These are phyloP conservation scores for Salinomyces thailandicus DNA, from an alignment of 2,329 filamentous ascomycete genomes.

Conservation along the genomic window DNA sequence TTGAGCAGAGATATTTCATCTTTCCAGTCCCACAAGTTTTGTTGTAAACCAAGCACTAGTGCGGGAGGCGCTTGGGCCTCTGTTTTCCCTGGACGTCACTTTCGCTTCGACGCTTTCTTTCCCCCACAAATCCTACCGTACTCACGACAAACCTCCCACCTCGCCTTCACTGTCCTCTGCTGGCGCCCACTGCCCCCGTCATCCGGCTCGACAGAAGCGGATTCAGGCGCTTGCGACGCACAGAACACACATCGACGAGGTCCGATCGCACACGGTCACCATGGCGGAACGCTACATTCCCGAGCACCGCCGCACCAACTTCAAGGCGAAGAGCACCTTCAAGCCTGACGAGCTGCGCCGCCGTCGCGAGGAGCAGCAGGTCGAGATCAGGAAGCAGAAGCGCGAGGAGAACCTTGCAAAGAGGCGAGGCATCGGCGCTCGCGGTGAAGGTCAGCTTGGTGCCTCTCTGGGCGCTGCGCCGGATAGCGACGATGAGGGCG, in stretches of 20 bases:
- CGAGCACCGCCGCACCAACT: conserved; percentile 97
- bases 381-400: conserved; percentile 98
- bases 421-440: conserved; percentile 81
- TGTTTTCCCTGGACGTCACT: neutral
- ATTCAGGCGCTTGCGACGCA: too few relatives aligned
- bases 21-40: neutral
- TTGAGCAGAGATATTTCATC: neutral
- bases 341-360: conserved; percentile 98
- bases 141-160: too few relatives aligned
- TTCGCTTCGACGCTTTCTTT: too few relatives aligned
- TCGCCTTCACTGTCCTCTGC: too few relatives aligned
- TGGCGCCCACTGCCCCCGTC: too few relatives aligned
- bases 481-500: conserved; percentile 95
- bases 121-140: too few relatives aligned
- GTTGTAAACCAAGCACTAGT: too few relatives aligned
- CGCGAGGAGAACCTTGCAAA: conserved; percentile 98
- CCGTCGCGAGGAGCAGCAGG: conserved; percentile 96
- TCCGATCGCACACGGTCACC: conserved; percentile 27
- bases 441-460: conserved; percentile 59
- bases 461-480: conserved; percentile 77
- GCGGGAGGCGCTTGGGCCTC: neutral
- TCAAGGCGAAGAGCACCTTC: conserved; percentile 99
- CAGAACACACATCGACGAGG: neutral
- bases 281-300: conserved; percentile 99
- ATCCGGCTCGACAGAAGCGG: too few relatives aligned